These are phyloP conservation scores for Metrosideros polymorpha DNA, from an alignment of 441 rosid species.

Conservation along the genomic window DNA sequence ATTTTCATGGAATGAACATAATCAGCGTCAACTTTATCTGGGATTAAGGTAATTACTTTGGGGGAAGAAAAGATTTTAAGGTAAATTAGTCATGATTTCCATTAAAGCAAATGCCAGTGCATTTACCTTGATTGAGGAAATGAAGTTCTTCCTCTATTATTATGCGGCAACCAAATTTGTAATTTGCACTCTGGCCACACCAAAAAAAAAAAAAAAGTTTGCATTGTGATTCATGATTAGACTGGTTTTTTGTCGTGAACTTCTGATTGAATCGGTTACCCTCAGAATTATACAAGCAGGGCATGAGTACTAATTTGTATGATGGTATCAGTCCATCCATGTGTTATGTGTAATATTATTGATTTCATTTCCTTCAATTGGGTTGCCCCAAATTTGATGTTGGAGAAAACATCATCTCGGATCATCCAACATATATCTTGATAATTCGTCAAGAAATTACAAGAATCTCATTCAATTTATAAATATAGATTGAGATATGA, in stretches of 20 bases:
- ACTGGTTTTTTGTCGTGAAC: neutral
- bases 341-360: neutral
- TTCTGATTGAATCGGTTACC: neutral
- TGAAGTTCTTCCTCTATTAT: neutral
- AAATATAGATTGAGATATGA: neutral
- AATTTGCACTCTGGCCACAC: neutral
- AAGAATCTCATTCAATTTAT: neutral
- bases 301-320: neutral
- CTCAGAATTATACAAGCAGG: neutral
- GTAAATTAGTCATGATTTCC: neutral
- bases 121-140: neutral
- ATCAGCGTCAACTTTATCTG: rapidly evolving
- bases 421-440: no score
- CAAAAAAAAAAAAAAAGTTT: neutral
- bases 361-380: neutral
- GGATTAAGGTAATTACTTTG: neutral
- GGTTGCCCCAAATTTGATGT: neutral
- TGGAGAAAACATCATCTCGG: neutral
- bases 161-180: neutral
- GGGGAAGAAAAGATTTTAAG: neutral
- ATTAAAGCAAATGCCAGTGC: neutral
- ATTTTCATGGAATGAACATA: neutral
- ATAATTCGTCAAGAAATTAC: no score
- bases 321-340: neutral
- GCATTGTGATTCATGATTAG: no score